Conservation (phyloP, 2,329 filamentous ascomycete genomes). For the Cytospora chrysosperma region DNA sequence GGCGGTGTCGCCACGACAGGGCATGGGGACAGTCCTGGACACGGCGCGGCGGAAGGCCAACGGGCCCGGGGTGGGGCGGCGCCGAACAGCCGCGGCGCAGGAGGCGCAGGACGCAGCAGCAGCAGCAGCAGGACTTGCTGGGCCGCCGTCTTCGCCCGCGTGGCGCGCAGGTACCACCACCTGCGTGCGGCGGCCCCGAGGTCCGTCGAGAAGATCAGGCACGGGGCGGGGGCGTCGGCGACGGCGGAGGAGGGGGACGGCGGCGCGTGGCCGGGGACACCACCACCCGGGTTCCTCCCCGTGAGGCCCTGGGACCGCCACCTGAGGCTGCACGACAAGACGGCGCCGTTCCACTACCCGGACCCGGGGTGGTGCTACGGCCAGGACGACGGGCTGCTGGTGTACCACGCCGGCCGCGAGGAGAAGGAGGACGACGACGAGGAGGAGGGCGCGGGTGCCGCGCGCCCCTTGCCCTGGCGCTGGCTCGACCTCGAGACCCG, state of each 20-base stretch:
- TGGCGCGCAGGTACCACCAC: slow-evolving; percentile 55
- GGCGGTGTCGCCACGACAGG: slow-evolving; percentile 20
- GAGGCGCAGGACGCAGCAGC: not conserved
- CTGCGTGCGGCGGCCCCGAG: slow-evolving; percentile 48
- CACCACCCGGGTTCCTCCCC: slow-evolving; percentile 27
- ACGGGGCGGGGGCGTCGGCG: slow-evolving; percentile 29
- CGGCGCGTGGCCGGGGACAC: slow-evolving; percentile 33
- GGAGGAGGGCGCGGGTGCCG: too few species aligned
- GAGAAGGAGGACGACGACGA: slow-evolving; percentile 4
- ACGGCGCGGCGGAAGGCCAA: not conserved
- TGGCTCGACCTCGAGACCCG: slow-evolving; percentile 51
- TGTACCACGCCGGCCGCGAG: slow-evolving; percentile 43
- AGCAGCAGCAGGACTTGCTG: slow-evolving; percentile 32
- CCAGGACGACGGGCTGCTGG: slow-evolving; percentile 51
- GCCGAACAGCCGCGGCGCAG: not conserved
- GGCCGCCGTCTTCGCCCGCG: slow-evolving; percentile 45
- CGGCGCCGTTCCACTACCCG: slow-evolving; percentile 43
- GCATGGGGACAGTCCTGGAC: not conserved
- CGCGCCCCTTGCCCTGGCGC: slow-evolving; percentile 40
- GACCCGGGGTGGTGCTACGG: slow-evolving; percentile 56
- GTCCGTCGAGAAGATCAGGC: slow-evolving; percentile 43
- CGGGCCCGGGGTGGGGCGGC: not conserved
- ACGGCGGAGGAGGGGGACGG: too few species aligned
- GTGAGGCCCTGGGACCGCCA: slow-evolving; percentile 46
- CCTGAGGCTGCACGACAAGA: slow-evolving; percentile 41